Base-by-base conservation (phyloP, 768 basidiomycete species). In the Boletellus ananas region DNA sequence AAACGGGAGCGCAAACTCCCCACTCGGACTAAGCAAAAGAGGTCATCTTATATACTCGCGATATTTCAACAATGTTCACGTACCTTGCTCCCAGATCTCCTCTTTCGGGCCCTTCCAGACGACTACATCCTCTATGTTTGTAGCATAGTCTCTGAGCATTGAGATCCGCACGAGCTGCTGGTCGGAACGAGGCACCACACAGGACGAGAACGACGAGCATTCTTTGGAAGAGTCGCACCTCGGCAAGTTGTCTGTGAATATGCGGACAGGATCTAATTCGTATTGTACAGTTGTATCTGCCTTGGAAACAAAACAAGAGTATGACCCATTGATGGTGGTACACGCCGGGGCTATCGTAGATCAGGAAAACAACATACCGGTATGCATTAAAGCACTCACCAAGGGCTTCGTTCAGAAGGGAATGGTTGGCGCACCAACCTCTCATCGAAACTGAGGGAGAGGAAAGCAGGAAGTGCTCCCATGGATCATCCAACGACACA, bases 41-140 rank as follows among this genome's bases (percentile, higher is more conserved):
- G 25, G 33, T 35, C 11, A 16, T 11, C 20, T 43, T 20, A 18
- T 4, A 21, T 8, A 17, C 29, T 20, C 34, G 5, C 16, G 8
- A 43, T 4, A 3, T 10, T 4, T 27, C 12, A 57, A 17, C 17
- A 8, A 25, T 45, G 56, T 33, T 43, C n/a, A 60, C 71, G 25
- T 55, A 84, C 87, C 81, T 74, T 85, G 76, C 45, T 84, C 79
- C 69, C 75, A 77, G 1, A 93, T 72, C 66, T 90, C 88, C 16
- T 57, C 58, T 9, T 68, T 69, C 6, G 87, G 81, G 0, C 91
- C 91, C 50, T 77, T 82, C 88, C 90, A 94, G 3, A 93, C 62
- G 4, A 92, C 66, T 1, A 81, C 71, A 35, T 72, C 63, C 31
- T 74, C 57, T 11, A 29, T 33, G 2, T 11, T 38, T 20, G n/a